Evolutionary conservation across 306 rosid species (phyloP), one percentile per base, ranked within the genome.

Genomic region (Arachis hypogaea): DNA sequence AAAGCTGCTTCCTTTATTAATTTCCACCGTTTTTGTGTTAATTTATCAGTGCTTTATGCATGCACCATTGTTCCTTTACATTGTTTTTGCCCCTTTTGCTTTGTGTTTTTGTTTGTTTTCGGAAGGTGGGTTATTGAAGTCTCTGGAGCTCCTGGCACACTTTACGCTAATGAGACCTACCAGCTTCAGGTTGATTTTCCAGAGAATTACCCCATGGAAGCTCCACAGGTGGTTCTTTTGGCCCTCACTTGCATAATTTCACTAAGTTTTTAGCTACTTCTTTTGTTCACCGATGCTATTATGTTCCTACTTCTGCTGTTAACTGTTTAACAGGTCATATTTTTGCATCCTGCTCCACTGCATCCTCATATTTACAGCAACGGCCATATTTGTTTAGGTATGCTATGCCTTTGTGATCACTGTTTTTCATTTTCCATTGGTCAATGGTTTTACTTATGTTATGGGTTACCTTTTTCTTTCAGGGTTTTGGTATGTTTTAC

Each of bases 181-280:
- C 99, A 92, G 87, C 99, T 95, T 82, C 99, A 95, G 91, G 98
- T 95, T 1, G 99, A 95, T 65, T 95, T 95, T 75, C 99, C 99
- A 4, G 98, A 95, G 89, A 91, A 95, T 89, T 95, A 95, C 77
- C 99, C 98, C 1, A 95, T 95, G 99, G 98, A 95, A 86, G 98
- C 99, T 45, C 99, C 99, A 0, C 99, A 95, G 99, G 99, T 95
- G 59, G 36, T 59, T 46, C 38, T 47, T 73, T 59, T 18, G 0
- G 14, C 38, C 28, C 7, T 72, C 9, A 8, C 11, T 7, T 49
- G 6, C 67, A 41, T 58, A 3, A 47, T 59, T 59, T 73, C 6
- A 59, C 44, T 8, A 8, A 7, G 3, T 49, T 14, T 64, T 66
- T 5, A 5, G 4, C 46, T 43, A 7, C 28, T 11, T 46, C 8